Evolutionary conservation across 345 rosid genomes (phyloP).

Genomic region (Acer saccharum): DNA sequence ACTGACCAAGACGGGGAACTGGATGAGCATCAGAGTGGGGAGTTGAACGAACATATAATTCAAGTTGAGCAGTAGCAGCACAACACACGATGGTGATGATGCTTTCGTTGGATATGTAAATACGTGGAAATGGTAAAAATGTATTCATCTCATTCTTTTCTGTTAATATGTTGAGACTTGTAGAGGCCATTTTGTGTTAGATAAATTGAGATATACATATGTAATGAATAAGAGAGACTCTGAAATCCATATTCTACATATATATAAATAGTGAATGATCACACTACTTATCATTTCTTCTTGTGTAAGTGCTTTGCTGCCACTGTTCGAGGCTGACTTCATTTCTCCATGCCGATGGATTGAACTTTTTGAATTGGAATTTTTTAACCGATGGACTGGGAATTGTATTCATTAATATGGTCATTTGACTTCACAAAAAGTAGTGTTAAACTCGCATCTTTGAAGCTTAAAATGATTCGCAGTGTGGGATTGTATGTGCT

Average conservation of each 20-base stretch:
- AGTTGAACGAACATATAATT: slow-evolving; percentile 29
- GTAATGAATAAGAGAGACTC: slow-evolving; percentile 24
- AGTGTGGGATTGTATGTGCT: too few species aligned
- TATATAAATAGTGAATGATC: background rate
- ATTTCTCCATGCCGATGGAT: background rate
- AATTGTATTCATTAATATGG: background rate
- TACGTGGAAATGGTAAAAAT: slow-evolving; percentile 18
- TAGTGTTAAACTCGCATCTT: too few species aligned
- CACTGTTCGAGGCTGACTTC: background rate
- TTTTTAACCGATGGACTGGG: too few species aligned
- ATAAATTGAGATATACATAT: slow-evolving; percentile 5
- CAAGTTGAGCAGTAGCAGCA: slow-evolving; percentile 32
- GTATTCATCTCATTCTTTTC: slow-evolving; percentile 50
- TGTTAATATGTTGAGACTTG: slow-evolving; percentile 40
- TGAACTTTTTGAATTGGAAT: background rate
- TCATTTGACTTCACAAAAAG: too few species aligned
- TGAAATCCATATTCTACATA: background rate
- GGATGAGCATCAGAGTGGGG: slow-evolving; percentile 31
- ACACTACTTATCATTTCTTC: background rate
- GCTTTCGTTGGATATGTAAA: slow-evolving; percentile 34
- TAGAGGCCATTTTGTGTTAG: slow-evolving; percentile 18
- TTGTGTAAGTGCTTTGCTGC: background rate
- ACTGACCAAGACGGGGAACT: slow-evolving; percentile 24
- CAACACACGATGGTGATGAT: slow-evolving; percentile 9
- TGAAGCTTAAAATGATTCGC: too few species aligned